Conservation (phyloP, 192 early-diverging fungal species). For the Coemansia sp. region DNA sequence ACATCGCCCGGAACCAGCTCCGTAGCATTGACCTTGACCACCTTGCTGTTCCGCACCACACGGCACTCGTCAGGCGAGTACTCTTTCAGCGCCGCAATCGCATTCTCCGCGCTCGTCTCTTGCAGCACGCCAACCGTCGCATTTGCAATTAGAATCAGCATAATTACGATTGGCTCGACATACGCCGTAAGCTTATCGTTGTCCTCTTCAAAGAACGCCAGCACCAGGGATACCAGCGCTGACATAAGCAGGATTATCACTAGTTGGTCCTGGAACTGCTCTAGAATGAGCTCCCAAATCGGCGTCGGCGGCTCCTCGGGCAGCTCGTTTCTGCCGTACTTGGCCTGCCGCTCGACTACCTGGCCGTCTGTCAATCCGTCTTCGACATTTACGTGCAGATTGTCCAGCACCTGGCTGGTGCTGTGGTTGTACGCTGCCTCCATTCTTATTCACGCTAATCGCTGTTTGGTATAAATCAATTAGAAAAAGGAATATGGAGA, state of each 20-base stretch:
- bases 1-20: constrained; percentile 98
- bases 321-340: constrained; percentile 85
- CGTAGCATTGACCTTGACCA: constrained; percentile 64
- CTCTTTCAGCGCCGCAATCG: constrained; percentile 95
- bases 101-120: constrained; percentile 94
- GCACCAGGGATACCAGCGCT: constrained; percentile 86
- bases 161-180: constrained; percentile 97
- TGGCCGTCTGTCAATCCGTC: constrained; percentile 68
- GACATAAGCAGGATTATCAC: constrained; percentile 92
- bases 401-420: constrained; percentile 62
- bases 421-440: constrained; percentile 63
- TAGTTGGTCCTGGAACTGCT: constrained; percentile 98
- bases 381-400: constrained; percentile 63
- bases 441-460: constrained; percentile 48
- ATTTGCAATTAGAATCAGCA: constrained; percentile 97
- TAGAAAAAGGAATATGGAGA: constrained; percentile 4
- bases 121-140: constrained; percentile 96
- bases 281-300: constrained; percentile 87
- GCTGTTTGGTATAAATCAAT: not conserved
- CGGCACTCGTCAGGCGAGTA: constrained; percentile 96
- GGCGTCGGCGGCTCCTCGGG: constrained; percentile 89
- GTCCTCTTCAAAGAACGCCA: constrained; percentile 86
- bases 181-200: constrained; percentile 74
- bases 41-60: constrained; percentile 74
- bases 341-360: constrained; percentile 56